Conservation (phyloP, 768 basidiomycete species). For the Cystofilobasidium bisporidii region DNA sequence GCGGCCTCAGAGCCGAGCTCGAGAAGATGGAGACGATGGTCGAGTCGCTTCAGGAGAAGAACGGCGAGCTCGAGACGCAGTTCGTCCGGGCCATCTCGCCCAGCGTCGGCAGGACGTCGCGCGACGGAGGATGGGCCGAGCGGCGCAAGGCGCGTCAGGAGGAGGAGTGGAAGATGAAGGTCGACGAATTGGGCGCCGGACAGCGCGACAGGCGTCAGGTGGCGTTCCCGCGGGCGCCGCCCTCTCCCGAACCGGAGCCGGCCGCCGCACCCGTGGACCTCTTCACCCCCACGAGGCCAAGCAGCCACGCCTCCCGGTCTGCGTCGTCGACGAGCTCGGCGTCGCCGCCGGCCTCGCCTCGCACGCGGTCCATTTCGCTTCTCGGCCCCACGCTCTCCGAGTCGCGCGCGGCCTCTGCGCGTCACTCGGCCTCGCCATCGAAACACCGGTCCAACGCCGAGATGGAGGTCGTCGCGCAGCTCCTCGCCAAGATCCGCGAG, state of each 20-base stretch:
- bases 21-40: conserved; percentile 43
- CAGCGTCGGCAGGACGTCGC: neutral
- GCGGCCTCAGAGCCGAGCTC: conserved; percentile 59
- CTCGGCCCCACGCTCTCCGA: conserved; percentile 11
- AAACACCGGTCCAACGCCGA: conserved; percentile 3
- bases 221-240: too few relatives aligned
- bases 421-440: neutral
- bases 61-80: conserved; percentile 5
- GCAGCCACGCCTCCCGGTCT: neutral
- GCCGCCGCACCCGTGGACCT: neutral
- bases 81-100: neutral
- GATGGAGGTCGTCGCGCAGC: conserved; percentile 28
- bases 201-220: neutral
- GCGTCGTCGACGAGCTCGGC: neutral
- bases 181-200: neutral
- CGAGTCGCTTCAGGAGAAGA: conserved; percentile 25
- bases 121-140: conserved; percentile 21
- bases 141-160: conserved; percentile 10
- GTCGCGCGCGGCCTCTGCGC: neutral
- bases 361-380: conserved; percentile 14
- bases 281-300: neutral
- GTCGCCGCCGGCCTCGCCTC: conserved; percentile 13
- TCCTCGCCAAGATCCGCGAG: conserved; percentile 32
- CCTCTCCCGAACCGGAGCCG: too few relatives aligned
- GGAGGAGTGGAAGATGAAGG: conserved; percentile 15